Percentiles rank a stretch among this genome's conserved stretches.
phyloP scores from a whole-genome alignment of 345 rosid species.

The Eucalyptus paniculata region DNA sequence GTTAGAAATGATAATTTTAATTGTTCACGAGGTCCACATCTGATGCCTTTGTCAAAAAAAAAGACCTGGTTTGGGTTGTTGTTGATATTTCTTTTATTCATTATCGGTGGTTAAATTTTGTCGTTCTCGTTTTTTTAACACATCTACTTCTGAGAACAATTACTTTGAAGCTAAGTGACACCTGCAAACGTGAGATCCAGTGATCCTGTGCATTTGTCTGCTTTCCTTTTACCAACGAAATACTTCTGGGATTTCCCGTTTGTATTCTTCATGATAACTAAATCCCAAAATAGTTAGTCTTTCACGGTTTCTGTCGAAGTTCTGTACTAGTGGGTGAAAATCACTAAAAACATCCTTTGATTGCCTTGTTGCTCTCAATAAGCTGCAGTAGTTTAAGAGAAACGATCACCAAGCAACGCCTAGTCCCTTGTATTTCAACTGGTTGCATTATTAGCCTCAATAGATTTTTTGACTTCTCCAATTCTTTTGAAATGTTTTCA shows the following conservation, averaged over 20 bases:
- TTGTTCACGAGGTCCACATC: background rate
- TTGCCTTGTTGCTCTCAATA: background rate
- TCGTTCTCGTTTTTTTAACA: background rate
- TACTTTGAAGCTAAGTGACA: background rate
- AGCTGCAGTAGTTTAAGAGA: background rate
- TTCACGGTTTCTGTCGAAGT: background rate
- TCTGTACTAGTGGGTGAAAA: background rate
- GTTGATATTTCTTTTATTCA: background rate
- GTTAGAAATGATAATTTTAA: background rate
- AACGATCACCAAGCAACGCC: background rate
- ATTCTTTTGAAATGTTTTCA: constrained; percentile 1
- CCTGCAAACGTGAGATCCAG: background rate
- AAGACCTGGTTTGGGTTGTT: background rate
- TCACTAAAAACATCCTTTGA: background rate
- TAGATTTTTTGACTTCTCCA: background rate
- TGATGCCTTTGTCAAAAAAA: background rate
- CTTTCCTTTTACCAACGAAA: background rate
- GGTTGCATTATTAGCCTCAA: background rate
- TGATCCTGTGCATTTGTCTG: background rate
- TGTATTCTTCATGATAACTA: background rate
- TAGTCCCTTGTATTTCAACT: background rate
- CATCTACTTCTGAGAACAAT: background rate
- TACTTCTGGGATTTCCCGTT: background rate
- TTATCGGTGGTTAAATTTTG: background rate
- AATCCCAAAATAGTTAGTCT: background rate